Base-by-base conservation (phyloP, 2,329 filamentous ascomycete genomes). In the Cladosporium velox region DNA sequence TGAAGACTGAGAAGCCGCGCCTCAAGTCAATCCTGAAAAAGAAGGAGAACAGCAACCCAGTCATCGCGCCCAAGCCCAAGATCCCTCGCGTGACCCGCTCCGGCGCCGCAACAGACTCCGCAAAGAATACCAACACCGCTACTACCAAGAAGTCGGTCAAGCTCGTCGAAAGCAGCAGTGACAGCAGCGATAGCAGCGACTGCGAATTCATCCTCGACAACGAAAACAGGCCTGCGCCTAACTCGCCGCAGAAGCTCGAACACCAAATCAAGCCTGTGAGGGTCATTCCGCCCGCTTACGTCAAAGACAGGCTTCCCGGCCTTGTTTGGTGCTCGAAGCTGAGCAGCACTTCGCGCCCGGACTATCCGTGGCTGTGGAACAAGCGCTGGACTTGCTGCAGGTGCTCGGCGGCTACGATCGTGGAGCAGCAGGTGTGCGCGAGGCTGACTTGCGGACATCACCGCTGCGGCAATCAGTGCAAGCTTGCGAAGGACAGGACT, bases 161-260 rank as follows among this genome's bases (percentile, higher is more conserved):
- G 26, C 15, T 52, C 15, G 24, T 21, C 51, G 6, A 44, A 35
- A 57, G 3, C n/a, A 30, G 41, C 61, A 35, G 18, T 35, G 26
- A 49, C 60, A 24, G 32, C 21, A 47, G 35, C 51, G 18, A 21
- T 24, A 41, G 34, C 61, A 30, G 15, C 51, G 18, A 32, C 14
- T 54, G 49, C 32, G 77, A 76, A 71, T 44, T 54, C 51, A 30
- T 14, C 60, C 71, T 73, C 65, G 85, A 80, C 54, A 72, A 79
- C 38, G 3, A 52, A 2, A 28, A 32, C 15, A 21, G 32, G 35
- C 11, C 12, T n/a, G 28, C 32, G 21, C 44, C n/a, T 15, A 21
- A 24, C 18, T n/a, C 59, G 24, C 0, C 14, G 14, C 24, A n/a
- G 10, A 34, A 35, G n/a, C 18, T 10, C 11, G 28, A 55, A 5